Evolutionary conservation across 2,329 filamentous ascomycete genomes (phyloP).

Genomic region (Cryphonectria japonica): DNA sequence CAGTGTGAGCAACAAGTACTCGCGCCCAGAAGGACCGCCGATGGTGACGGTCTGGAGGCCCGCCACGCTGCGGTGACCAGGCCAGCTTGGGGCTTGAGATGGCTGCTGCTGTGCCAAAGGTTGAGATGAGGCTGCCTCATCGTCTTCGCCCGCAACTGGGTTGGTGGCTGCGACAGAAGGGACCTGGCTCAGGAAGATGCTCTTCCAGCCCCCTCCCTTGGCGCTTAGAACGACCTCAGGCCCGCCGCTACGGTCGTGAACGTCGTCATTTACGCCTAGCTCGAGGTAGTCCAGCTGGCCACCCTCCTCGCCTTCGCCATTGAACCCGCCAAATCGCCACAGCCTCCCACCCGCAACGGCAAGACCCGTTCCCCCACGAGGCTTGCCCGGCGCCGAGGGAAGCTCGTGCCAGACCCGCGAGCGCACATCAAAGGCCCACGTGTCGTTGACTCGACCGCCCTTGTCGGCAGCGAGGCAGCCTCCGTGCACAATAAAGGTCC

Average conservation of each 20-base stretch:
- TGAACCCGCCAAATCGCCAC: constrained; percentile 81
- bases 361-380: constrained; percentile 70
- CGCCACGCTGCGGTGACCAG: constrained; percentile 57
- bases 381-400: constrained; percentile 66
- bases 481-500: constrained; percentile 76
- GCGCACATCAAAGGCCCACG: constrained; percentile 77
- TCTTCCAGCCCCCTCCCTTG: constrained; percentile 59
- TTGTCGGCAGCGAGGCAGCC: constrained; percentile 62
- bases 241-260: constrained; percentile 52
- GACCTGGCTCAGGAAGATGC: constrained; percentile 46
- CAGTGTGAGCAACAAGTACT: constrained; percentile 65
- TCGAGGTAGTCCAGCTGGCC: constrained; percentile 71
- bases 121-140: constrained; percentile 36
- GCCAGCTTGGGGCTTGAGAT: constrained; percentile 44
- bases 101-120: constrained; percentile 22
- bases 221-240: constrained; percentile 56
- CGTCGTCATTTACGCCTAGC: constrained; percentile 59
- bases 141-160: constrained; percentile 32
- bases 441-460: constrained; percentile 63
- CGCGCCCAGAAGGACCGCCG: constrained; percentile 55
- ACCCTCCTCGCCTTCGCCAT: constrained; percentile 70
- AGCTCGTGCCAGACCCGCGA: constrained; percentile 69
- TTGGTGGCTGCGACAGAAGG: constrained; percentile 33
- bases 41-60: constrained; percentile 59
- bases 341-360: constrained; percentile 66